A percentile compares a stretch with the other conserved stretches of the same genome.
phyloP scores from a whole-genome alignment of 1,139 yeast species.

The Blastobotrys serpentis region DNA sequence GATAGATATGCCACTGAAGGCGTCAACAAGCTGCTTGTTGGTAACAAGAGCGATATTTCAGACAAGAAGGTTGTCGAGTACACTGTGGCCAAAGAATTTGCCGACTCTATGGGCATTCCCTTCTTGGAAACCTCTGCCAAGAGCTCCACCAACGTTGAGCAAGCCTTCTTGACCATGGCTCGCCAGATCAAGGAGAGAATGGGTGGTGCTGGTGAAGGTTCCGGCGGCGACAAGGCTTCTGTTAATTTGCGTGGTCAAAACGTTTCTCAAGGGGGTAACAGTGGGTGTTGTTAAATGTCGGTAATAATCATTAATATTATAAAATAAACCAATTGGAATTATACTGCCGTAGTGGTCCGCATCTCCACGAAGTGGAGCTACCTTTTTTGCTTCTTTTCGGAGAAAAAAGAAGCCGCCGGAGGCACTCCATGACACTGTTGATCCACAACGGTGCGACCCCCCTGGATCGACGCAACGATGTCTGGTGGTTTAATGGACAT shows the following conservation, averaged over 20 bases:
- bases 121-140: conserved; percentile 96
- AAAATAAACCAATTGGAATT: neutral
- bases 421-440: too few species aligned
- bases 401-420: too few species aligned
- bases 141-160: conserved; percentile 94
- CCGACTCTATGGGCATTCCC: conserved; percentile 93
- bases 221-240: conserved; percentile 54
- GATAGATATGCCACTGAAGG: conserved; percentile 98
- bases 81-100: conserved; percentile 96
- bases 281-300: conserved; percentile 68
- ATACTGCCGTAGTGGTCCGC: too few species aligned
- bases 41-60: conserved; percentile 92
- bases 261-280: conserved; percentile 59
- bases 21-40: conserved; percentile 91
- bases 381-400: too few species aligned
- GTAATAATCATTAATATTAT: conserved; percentile 5
- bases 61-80: conserved; percentile 96
- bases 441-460: too few species aligned
- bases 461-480: too few species aligned
- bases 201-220: conserved; percentile 62
- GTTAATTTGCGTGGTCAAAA: conserved; percentile 91
- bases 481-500: too few species aligned
- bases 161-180: conserved; percentile 98
- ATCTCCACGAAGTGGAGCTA: neutral
- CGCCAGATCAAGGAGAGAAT: conserved; percentile 96